Base-by-base conservation (phyloP, 768 basidiomycete species). In the Cantharellus cinnabarinus region DNA sequence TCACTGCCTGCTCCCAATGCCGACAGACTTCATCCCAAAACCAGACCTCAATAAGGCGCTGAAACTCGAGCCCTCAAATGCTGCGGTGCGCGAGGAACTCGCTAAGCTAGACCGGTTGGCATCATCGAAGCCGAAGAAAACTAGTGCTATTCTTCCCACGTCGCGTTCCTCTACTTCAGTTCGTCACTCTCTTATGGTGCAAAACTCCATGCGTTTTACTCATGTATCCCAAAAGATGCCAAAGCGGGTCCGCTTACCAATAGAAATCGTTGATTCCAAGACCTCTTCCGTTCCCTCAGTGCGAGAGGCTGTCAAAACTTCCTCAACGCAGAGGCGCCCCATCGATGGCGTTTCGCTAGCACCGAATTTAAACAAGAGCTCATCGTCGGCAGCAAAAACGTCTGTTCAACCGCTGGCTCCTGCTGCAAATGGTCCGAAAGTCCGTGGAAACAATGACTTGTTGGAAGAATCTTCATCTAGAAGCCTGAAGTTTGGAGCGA, bases 11-110 rank as follows among this genome's bases (percentile, higher is more conserved):
- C 20, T 29, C 20, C 20, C 20, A 29, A 29, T 29, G 20, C 20
- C 20, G 20, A 29, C 20, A 29, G 20, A 29, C 20, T 29, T 29
- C 20, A 29, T 29, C 20, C 20, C 20, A 40, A 44, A 50, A 44
- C 34, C 60, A 90, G 89, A 90, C 66, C 72, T 90, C 38, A 67
- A 72, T 40, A 70, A 73, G 10, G 79, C 81, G 1, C 68, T 82
- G 29, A 70, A 70, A 42, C 65, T 83, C 0, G 88, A 90, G 60
- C 79, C 85, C 2, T 63, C 71, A 0, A 89, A 90, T 64, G 70
- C 70, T 3, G 71, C 79, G 3, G 77, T 84, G 0, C 78, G 76
- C 66, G 71, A 76, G 15, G 88, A 90, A 67, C 68, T 88, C 53
- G 68, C 67, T 4, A 48, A 48, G 29, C 44, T 48, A 29, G 44